Evolutionary conservation across 2,329 filamentous ascomycete genomes (phyloP), one percentile per base, ranked within the genome.

Genomic region (Neofusicoccum kwambonambiense): DNA sequence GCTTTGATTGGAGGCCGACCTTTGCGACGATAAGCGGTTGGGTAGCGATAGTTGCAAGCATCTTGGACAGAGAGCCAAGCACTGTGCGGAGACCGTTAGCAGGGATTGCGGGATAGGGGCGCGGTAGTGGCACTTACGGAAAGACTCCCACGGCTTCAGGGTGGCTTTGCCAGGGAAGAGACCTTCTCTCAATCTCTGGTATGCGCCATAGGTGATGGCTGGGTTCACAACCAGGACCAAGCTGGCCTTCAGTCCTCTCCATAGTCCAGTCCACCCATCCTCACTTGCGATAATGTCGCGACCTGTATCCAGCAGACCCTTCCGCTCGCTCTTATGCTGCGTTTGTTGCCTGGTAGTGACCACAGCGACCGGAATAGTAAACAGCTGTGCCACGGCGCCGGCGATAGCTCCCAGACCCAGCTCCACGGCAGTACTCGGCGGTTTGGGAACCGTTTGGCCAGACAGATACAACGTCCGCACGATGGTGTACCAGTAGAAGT

Each of bases 401-500:
- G 95, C 91, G 44, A 92, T 80, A 11, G 95, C 95, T 51, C 95
- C 95, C 11, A 99, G 83, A 1, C 88, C 85, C 64, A 99, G 84
- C 79, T 99, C 95, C 50, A 90, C 84, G 4, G 90, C 86, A 0
- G 93, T 98, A 19, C 91, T 89, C 2, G 93, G 92, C 31, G 89
- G 75, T 69, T 85, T 86, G 67, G 84, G 77, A 45, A 86, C 81
- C 69, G 85, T 86, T 70, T 80, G 80, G 27, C 83, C 84, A 17
- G 81, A 79, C 69, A 91, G 79, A 77, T 98, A 98, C 19, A 97
- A 78, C 15, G 87, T 87, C 68, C 95, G 88, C 37, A 97, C 92
- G 34, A 95, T 81, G 4, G 92, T 94, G 77, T 98, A 98, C 93
- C 94, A 98, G 82, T 99, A 99, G 77, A 99, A 99, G 81, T 99